Evolutionary conservation across 2,329 filamentous ascomycete genomes (phyloP).

Genomic region (Rhynchosporium secalis): DNA sequence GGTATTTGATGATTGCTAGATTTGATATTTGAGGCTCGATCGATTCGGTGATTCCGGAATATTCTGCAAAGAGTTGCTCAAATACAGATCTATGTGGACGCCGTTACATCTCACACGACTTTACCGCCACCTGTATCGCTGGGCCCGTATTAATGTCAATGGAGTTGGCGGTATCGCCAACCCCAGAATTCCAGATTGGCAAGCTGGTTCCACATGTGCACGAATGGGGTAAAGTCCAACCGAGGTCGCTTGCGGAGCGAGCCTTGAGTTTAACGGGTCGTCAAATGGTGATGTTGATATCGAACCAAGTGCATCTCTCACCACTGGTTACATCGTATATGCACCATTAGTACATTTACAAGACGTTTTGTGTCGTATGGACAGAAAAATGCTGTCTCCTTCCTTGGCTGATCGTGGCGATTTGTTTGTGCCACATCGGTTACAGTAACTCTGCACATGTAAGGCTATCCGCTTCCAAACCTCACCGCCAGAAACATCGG

Average conservation of each 20-base stretch:
- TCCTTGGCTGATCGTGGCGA: background rate
- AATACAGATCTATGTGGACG: background rate
- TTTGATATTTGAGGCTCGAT: background rate
- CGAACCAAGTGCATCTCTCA: background rate
- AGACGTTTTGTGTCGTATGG: background rate
- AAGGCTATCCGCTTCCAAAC: background rate
- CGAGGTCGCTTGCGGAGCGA: background rate
- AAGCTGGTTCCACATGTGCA: background rate
- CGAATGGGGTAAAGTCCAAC: background rate
- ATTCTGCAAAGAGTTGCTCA: background rate
- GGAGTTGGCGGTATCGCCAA: background rate
- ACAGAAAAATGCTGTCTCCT: background rate
- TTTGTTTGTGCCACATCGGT: background rate
- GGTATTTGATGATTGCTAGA: background rate
- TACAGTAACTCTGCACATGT: background rate
- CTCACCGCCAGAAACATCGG: background rate
- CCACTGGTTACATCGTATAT: background rate
- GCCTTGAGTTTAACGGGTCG: background rate
- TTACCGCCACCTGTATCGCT: background rate
- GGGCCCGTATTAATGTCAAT: background rate
- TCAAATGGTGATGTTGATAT: background rate
- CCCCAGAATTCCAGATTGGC: background rate
- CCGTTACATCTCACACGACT: background rate
- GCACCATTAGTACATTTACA: background rate
- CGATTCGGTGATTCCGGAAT: background rate